Base-by-base conservation (phyloP, 2,329 filamentous ascomycete genomes). In the Emmonsiellopsis sp. region DNA sequence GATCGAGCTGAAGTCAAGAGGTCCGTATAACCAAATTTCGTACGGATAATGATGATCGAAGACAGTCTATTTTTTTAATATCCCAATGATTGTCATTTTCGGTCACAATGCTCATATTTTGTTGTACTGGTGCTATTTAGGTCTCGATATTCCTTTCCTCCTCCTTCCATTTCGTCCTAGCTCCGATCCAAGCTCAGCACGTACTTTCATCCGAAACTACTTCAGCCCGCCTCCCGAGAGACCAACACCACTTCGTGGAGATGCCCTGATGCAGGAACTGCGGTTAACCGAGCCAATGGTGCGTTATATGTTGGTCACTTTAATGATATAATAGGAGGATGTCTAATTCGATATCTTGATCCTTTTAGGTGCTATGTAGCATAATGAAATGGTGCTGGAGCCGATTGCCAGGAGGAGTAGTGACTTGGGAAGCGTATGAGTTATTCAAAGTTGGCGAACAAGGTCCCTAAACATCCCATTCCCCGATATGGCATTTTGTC, bases 301-400 rank as follows among this genome's bases (percentile, higher is more conserved):
- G 78, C 60, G 82, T 63, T 35, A 46, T 51, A 47, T 47, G 10
- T 48, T 26, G 16, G 34, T 42, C n/a, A 16, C 26, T 26, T 30
- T 48, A 20, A n/a, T 49, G 20, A 26, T 26, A 26, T 26, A 26
- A 5, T 41, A 41, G 38, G 2, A 38, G 10, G 38, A 43, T 38
- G 53, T 26, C 54, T 59, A 10, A 53, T 50, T 38, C 55, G 31
- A 37, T 30, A 48, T 7, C 16, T 54, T 52, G 49, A 58, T 26
- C 55, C 32, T 57, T 51, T 26, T 52, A 95, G 89, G 90, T 95
- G 54, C 81, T 98, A 52, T 91, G 90, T 59, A 93, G 91, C 63
- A 90, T 96, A 42, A 79, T 93, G 59, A 98, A 97, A 76, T 98
- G 93, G 93, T 97, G 92, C 71, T 98, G 93, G 93, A 91, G 89